Evolutionary conservation across 116 monocot genomes (phyloP).

Genomic region (Cymodocea nodosa): DNA sequence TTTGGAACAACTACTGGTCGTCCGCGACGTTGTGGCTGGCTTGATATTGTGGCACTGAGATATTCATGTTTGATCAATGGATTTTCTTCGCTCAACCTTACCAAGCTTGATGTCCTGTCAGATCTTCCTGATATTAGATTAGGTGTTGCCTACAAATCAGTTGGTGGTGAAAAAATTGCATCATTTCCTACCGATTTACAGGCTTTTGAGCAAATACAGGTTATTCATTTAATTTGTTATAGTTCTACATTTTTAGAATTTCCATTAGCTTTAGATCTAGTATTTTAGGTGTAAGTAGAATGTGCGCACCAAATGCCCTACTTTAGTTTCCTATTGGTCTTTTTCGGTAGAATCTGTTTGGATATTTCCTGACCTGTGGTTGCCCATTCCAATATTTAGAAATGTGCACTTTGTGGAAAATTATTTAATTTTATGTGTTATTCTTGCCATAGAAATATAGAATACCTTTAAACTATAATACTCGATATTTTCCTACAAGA

Average conservation of each 20-base stretch:
- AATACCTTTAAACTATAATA: no score
- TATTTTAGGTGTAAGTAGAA: background rate
- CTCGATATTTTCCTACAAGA: no score
- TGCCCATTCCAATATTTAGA: no score
- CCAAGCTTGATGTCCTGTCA: conserved; percentile 91
- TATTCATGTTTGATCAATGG: conserved; percentile 84
- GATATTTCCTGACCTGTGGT: no score
- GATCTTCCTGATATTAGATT: conserved; percentile 69
- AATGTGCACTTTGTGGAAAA: no score
- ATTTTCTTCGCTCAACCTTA: conserved; percentile 85
- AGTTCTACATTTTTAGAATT: background rate
- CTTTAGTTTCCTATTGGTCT: no score
- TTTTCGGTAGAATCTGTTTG: no score
- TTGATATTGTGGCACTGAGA: conserved; percentile 78
- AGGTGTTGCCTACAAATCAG: conserved; percentile 52
- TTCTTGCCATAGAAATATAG: no score
- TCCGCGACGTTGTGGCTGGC: conserved; percentile 97
- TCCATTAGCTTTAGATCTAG: background rate
- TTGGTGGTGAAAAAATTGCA: conserved; percentile 38
- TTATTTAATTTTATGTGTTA: no score
- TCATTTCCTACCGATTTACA: conserved; percentile 82
- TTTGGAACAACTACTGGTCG: conserved; percentile 97
- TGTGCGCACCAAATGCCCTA: background rate
- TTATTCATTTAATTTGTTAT: conserved; percentile 6
- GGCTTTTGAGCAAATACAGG: conserved; percentile 63